Conservation (phyloP, 495 filamentous ascomycete species). For the Pseudoneurospora amorphoporcata region DNA sequence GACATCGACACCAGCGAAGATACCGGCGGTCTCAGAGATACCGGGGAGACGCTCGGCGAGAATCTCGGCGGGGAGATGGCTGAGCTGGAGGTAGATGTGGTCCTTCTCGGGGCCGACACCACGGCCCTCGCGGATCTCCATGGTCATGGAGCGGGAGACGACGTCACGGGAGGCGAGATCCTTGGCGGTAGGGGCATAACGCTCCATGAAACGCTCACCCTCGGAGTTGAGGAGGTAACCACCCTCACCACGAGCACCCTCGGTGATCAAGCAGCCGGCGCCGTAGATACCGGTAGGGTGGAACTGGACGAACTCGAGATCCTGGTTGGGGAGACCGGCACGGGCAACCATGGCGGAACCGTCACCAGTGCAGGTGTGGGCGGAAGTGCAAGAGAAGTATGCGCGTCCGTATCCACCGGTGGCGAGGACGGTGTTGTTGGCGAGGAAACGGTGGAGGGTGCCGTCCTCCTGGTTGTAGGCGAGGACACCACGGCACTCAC, state of each 20-base stretch:
- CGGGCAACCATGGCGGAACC: constrained; percentile 98
- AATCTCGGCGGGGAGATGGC: constrained; percentile 80
- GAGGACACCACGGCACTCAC: constrained; percentile 88
- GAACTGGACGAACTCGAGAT: constrained; percentile 99
- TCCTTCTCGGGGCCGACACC: constrained; percentile 95
- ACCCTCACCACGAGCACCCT: constrained; percentile 96
- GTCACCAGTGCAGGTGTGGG: constrained; percentile 96
- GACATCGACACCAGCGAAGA: constrained; percentile 94
- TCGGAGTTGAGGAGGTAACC: constrained; percentile 93
- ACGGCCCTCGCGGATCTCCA: constrained; percentile 94
- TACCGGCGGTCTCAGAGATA: constrained; percentile 95
- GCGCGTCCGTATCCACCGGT: constrained; percentile 94
- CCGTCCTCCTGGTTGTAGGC: constrained; percentile 98
- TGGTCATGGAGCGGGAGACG: constrained; percentile 91
- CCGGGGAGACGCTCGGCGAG: constrained; percentile 94
- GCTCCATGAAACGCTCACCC: constrained; percentile 98
- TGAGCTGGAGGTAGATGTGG: constrained; percentile 93
- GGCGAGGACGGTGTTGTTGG: constrained; percentile 89
- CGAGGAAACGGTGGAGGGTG: constrained; percentile 90
- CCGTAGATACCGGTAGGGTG: constrained; percentile 99
- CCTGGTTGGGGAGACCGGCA: constrained; percentile 95
- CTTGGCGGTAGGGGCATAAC: constrained; percentile 95
- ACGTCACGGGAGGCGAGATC: constrained; percentile 90
- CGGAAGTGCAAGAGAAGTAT: constrained; percentile 96
- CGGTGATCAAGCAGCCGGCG: constrained; percentile 95